phyloP scores from a whole-genome alignment of 2,329 filamentous ascomycete genomes.

The Cytospora leucostoma region DNA sequence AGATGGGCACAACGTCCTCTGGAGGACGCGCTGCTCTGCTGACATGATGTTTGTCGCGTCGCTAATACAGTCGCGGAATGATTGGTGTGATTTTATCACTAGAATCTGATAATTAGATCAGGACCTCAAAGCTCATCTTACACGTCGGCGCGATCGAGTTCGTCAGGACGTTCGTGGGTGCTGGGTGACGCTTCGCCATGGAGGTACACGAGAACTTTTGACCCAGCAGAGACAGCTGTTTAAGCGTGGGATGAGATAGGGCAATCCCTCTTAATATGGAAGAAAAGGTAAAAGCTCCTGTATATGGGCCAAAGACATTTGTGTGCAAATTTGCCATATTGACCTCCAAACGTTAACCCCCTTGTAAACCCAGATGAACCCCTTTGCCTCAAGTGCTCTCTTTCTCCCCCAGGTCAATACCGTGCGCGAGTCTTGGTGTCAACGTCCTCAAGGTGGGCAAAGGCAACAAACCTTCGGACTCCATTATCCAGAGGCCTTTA shows the following conservation, averaged over 20 bases:
- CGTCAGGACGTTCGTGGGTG: not conserved
- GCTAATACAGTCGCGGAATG: not conserved
- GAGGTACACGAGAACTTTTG: not conserved
- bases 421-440: too few relatives aligned
- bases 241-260: not conserved
- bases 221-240: not conserved
- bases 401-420: too few relatives aligned
- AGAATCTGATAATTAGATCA: too few relatives aligned
- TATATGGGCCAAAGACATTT: not conserved
- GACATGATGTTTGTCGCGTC: not conserved
- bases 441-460: too few relatives aligned
- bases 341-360: not conserved
- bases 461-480: too few relatives aligned
- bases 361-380: too few relatives aligned
- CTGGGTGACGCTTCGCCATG: not conserved
- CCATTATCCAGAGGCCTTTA: too few relatives aligned
- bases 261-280: not conserved
- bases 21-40: not conserved
- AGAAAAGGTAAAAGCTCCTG: not conserved
- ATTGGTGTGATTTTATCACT: not conserved
- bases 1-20: not conserved
- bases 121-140: not conserved
- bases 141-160: not conserved
- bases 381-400: too few relatives aligned
- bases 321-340: not conserved